Percentiles rank a stretch among this genome's conserved stretches.
Evolutionary conservation across 352 stramenopile species (phyloP).

Genomic region (Thalassiosira livingstoniorum): DNA sequence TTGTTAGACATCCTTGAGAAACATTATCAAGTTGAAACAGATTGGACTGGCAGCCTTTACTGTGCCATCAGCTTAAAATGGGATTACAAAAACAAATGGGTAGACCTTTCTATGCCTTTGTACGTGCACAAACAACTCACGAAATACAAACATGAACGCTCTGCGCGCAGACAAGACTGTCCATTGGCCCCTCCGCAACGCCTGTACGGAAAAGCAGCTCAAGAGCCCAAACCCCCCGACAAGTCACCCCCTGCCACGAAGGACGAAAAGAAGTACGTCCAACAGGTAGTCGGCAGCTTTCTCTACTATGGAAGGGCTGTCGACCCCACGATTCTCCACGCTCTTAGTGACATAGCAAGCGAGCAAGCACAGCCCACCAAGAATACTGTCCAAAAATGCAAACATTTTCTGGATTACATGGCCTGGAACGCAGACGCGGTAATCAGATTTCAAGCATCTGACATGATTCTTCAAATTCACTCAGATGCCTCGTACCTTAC

Average conservation of each 20-base stretch:
- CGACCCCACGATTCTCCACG: not conserved
- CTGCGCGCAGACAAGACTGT: no score
- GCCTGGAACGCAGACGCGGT: slow-evolving; percentile 49
- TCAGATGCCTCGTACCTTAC: slow-evolving; percentile 51
- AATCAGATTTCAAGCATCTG: slow-evolving; percentile 37
- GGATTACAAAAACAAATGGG: slow-evolving; percentile 15
- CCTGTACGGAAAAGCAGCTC: no score
- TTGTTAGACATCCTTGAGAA: not conserved
- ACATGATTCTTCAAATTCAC: slow-evolving; percentile 55
- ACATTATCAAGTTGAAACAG: not conserved
- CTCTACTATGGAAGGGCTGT: slow-evolving; percentile 7
- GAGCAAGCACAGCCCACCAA: not conserved
- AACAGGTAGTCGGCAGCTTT: slow-evolving; percentile 13
- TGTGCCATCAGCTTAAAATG: slow-evolving; percentile 1
- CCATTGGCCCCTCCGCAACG: no score
- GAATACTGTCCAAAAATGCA: not conserved
- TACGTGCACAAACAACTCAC: slow-evolving; percentile 18
- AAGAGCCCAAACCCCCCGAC: slow-evolving; percentile 1
- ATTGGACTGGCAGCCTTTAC: no score
- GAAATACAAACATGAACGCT: slow-evolving; percentile 19
- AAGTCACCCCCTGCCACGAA: not conserved
- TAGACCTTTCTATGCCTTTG: slow-evolving; percentile 23
- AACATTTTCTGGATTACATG: slow-evolving; percentile 52
- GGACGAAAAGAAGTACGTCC: not conserved
- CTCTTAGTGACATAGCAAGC: not conserved